These are phyloP conservation scores for Viola pubescens DNA, from an alignment of 441 rosid species.

Conservation along the genomic window DNA sequence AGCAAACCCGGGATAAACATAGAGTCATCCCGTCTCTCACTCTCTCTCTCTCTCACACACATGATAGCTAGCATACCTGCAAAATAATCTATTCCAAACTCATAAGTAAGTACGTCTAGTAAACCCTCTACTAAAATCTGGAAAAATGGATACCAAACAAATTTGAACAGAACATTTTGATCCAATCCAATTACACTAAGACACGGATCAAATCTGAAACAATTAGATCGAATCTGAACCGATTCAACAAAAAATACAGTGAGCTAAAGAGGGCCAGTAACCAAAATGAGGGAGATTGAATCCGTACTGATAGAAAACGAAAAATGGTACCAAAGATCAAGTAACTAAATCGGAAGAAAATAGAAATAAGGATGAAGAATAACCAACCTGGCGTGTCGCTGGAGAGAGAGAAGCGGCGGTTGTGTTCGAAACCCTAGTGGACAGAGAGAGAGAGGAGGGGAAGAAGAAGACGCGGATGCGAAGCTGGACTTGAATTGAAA, in stretches of 20 bases:
- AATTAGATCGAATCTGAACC: neutral
- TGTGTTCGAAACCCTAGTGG: conserved; percentile 22
- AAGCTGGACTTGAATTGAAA: conserved; percentile 26
- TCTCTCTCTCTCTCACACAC: no score
- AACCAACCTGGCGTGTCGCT: conserved; percentile 11
- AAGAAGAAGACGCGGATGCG: conserved; percentile 23
- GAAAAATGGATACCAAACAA: no score
- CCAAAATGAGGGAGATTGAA: neutral
- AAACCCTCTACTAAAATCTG: no score
- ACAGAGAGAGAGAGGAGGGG: conserved; percentile 10
- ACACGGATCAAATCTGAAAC: neutral
- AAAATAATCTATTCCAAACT: no score
- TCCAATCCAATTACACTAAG: no score
- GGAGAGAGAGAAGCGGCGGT: conserved; percentile 16
- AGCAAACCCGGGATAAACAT: no score
- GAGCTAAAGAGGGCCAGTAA: neutral
- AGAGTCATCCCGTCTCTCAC: no score
- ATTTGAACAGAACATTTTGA: no score
- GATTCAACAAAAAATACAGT: no score
- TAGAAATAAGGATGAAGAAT: neutral
- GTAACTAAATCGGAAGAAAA: neutral
- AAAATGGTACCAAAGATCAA: neutral
- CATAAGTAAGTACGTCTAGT: no score
- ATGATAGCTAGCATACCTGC: no score
- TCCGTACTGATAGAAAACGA: neutral